phyloP scores from a whole-genome alignment of 1,284 basidiomycete genomes.

The Melampsora americana region DNA sequence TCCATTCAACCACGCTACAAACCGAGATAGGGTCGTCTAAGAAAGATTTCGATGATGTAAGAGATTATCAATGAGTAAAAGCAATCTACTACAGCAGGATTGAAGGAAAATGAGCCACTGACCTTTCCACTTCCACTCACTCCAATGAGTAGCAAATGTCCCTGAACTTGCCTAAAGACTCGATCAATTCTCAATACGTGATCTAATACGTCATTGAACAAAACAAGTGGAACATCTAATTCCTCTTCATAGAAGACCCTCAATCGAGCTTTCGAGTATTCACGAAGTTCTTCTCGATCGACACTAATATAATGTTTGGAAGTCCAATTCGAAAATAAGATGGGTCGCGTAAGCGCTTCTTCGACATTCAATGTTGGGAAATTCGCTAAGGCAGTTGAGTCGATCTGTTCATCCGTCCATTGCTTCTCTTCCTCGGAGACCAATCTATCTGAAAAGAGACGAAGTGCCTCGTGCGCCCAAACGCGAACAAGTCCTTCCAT shows the following conservation, averaged over 20 bases:
- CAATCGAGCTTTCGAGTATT: constrained; percentile 93
- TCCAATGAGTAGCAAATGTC: constrained; percentile 92
- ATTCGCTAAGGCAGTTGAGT: constrained; percentile 74
- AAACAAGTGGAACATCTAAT: constrained; percentile 92
- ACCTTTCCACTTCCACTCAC: constrained; percentile 98
- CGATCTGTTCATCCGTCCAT: constrained; percentile 94
- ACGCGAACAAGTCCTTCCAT: constrained; percentile 93
- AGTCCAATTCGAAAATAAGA: constrained; percentile 98
- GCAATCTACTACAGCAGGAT: not conserved
- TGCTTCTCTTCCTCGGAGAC: constrained; percentile 83
- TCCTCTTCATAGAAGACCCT: constrained; percentile 97
- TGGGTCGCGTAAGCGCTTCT: constrained; percentile 80
- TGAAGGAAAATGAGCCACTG: constrained; percentile 50
- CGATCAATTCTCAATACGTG: constrained; percentile 96
- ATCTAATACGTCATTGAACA: constrained; percentile 97
- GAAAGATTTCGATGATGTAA: not conserved
- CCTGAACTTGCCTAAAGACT: constrained; percentile 97
- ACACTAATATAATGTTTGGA: constrained; percentile 96
- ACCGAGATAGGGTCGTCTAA: constrained; percentile 92
- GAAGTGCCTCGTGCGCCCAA: constrained; percentile 97
- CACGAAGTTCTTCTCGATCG: constrained; percentile 83
- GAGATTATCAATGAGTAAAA: not conserved
- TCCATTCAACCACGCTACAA: constrained; percentile 99
- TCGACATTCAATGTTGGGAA: constrained; percentile 87
- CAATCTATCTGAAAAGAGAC: constrained; percentile 95